Evolutionary conservation across 139 green algal genomes (phyloP), one percentile per base, ranked within the genome.

Genomic region (Chlorella sp.): DNA sequence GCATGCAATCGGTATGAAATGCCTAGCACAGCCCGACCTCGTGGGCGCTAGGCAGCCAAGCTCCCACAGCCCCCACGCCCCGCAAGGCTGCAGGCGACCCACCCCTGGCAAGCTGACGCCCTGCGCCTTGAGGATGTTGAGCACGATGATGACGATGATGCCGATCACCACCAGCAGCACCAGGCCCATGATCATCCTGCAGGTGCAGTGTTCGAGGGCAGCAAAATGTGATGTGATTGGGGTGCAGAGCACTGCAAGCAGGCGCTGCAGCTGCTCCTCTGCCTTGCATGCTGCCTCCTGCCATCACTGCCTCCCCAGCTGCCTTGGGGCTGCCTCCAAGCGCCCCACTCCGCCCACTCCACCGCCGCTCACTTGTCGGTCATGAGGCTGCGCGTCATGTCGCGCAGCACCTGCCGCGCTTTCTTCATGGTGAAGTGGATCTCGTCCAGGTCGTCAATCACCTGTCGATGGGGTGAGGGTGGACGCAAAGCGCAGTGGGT

Each of bases 391-490:
- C 93, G 86, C 9, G 93, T 94, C 79, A 98, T 96, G 85, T 98
- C 95, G 1, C 89, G 80, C 26, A 98, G 93, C 38, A 98, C 89
- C 83, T 94, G 89, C 22, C 46, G 86, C 2, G 95, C 95, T 79
- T 96, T 97, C 80, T 98, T 96, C 90, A 98, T 93, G 24, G 87
- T 93, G 85, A 98, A 97, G 82, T 98, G 93, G 58, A 98, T 98
- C 67, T 98, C 93, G 75, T 97, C 93, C 67, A 98, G 80, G 83
- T 97, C 92, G 62, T 98, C 92, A 36, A 96, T 86, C 22, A 87
- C 75, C 83, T 87, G 82, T 38, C 44, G 26, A 74, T 13, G 73
- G 7, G 7, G 44, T n/a, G n/a, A n/a, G 30, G 73, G 41, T n/a
- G n/a, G n/a, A n/a, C n/a, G n/a, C 22, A n/a, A n/a, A 43, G 26